These are phyloP conservation scores for Tolypocladium album DNA, from an alignment of 2,329 filamentous ascomycete genomes.

Conservation along the genomic window DNA sequence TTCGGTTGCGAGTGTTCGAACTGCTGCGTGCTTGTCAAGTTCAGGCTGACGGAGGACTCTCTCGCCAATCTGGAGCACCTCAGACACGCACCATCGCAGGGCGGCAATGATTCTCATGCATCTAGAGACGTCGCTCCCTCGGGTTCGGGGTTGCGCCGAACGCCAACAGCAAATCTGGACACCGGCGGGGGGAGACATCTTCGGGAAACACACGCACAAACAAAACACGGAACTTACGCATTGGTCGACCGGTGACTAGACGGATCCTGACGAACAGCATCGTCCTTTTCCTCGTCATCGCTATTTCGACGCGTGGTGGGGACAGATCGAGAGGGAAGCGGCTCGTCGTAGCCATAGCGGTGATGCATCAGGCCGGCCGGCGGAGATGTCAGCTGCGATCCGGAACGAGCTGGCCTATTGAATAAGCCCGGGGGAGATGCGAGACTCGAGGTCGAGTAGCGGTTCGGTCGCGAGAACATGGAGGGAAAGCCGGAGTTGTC, in stretches of 20 bases:
- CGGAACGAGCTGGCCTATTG: conserved; percentile 63
- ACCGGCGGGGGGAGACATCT: background rate
- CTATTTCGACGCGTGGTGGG: conserved; percentile 83
- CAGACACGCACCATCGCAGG: background rate
- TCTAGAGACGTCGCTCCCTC: background rate
- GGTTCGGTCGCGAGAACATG: conserved; percentile 72
- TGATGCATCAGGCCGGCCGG: conserved; percentile 51
- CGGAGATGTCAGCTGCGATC: conserved; percentile 72
- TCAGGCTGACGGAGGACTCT: background rate
- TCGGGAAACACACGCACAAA: conserved; percentile 5
- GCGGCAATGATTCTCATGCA: background rate
- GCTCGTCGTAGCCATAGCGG: conserved; percentile 38
- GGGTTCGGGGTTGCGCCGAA: background rate
- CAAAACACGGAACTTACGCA: conserved; percentile 53
- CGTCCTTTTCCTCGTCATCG: conserved; percentile 79
- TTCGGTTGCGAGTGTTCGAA: too few relatives aligned
- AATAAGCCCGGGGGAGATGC: conserved; percentile 69
- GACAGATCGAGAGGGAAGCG: conserved; percentile 72
- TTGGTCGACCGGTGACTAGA: conserved; percentile 64
- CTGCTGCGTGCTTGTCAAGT: background rate
- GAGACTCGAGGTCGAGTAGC: conserved; percentile 82
- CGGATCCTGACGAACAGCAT: conserved; percentile 57
- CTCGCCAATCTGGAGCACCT: background rate
- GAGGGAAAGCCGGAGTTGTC: conserved; percentile 67
- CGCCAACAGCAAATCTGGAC: background rate